Conservation (phyloP, 2,329 filamentous ascomycete genomes). For the Colletotrichum liaoningense region DNA sequence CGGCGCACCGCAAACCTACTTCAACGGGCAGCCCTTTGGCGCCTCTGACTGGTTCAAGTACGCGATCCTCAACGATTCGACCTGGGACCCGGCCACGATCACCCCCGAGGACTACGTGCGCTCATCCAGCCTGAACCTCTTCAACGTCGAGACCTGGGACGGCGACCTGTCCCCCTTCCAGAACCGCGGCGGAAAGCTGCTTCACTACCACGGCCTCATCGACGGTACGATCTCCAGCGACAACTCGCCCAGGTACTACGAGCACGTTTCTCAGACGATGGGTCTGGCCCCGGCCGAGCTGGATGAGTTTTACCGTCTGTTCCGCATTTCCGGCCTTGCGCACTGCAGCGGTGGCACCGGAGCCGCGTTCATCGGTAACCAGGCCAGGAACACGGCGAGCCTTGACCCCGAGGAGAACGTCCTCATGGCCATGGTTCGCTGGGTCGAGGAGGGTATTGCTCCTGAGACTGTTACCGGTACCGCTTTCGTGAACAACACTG, state of each 20-base stretch:
- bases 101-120: conserved; percentile 47
- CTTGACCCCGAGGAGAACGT: conserved; percentile 53
- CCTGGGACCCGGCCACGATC: conserved; percentile 48
- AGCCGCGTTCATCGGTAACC: conserved; percentile 46
- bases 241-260: conserved; percentile 59
- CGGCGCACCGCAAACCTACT: conserved; percentile 52
- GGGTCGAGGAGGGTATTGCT: conserved; percentile 56
- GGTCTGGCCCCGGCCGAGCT: conserved; percentile 43
- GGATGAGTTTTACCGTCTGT: conserved; percentile 60
- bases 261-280: conserved; percentile 58
- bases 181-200: conserved; percentile 53
- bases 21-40: conserved; percentile 43
- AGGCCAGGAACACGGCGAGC: conserved; percentile 37
- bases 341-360: conserved; percentile 61
- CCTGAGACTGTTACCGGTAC: conserved; percentile 51
- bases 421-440: conserved; percentile 57
- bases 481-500: conserved; percentile 43
- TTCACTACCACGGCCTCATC: conserved; percentile 59
- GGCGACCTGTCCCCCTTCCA: conserved; percentile 53
- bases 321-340: conserved; percentile 62
- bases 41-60: conserved; percentile 49
- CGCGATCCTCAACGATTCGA: conserved; percentile 52
- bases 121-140: conserved; percentile 49
- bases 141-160: conserved; percentile 50
- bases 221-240: conserved; percentile 56